Conservation (phyloP, 345 rosid species). For the Eucalyptus curtisii region DNA sequence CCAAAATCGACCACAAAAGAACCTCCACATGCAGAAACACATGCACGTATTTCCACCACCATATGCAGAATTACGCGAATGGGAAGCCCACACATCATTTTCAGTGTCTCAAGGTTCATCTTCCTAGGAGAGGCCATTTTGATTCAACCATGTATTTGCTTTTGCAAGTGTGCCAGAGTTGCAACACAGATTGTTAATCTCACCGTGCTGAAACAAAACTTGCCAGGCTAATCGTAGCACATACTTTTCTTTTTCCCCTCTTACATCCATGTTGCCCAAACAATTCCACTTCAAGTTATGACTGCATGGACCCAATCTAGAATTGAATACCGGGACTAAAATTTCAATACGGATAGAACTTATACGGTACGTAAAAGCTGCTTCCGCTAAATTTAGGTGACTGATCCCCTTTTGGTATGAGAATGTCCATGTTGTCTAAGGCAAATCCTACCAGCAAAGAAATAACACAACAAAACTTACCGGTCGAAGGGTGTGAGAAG, state of each 20-base stretch:
- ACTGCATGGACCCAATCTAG: not conserved
- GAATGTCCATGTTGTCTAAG: not conserved
- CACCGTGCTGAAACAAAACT: not conserved
- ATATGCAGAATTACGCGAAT: not conserved
- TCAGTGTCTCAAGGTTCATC: not conserved
- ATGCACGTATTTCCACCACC: not conserved
- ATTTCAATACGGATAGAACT: not conserved
- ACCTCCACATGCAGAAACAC: not conserved
- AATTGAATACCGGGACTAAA: not conserved
- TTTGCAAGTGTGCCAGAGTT: not conserved
- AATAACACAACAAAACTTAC: conserved; percentile 28
- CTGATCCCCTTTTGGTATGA: not conserved
- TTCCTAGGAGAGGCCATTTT: not conserved
- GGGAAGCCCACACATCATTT: not conserved
- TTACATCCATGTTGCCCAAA: not conserved
- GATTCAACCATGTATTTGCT: not conserved
- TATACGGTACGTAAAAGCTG: not conserved
- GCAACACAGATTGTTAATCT: not conserved
- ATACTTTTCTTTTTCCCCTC: not conserved
- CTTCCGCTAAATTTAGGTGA: not conserved
- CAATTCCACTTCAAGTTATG: not conserved
- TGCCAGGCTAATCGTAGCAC: not conserved
- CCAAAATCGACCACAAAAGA: not conserved
- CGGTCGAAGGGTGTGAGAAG: conserved; percentile 92
- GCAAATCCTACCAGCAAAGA: not conserved